Evolutionary conservation across 768 basidiomycete species (phyloP).

Genomic region (Podaxis mareebaensis): DNA sequence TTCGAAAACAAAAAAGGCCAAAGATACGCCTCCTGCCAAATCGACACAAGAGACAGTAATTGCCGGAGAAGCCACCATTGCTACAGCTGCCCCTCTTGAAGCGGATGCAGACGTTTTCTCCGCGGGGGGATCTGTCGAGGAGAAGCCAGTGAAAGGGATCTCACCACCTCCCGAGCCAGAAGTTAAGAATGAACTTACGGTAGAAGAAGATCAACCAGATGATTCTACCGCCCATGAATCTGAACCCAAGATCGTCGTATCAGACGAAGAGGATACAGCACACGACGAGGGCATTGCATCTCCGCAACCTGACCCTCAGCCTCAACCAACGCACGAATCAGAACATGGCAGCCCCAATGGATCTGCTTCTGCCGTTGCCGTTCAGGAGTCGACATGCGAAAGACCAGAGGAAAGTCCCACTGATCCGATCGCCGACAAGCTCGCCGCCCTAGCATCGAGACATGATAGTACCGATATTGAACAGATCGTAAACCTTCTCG

Average conservation of each 20-base stretch:
- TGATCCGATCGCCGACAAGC: conserved; percentile 7
- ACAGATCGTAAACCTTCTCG: conserved; percentile 67
- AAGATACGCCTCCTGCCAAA: background rate
- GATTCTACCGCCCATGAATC: conserved; percentile 1
- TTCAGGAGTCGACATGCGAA: conserved; percentile 5
- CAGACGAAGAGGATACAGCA: background rate
- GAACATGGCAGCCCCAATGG: conserved; percentile 8
- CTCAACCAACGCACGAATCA: conserved; percentile 10
- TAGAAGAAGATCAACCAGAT: background rate
- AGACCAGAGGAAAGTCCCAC: conserved; percentile 12
- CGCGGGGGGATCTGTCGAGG: conserved; percentile 2
- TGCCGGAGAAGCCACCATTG: conserved; percentile 21
- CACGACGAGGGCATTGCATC: background rate
- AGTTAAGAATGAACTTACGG: background rate
- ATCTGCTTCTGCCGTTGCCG: background rate
- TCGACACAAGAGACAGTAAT: background rate
- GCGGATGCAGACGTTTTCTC: conserved; percentile 20
- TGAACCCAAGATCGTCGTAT: conserved; percentile 2
- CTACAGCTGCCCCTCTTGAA: conserved; percentile 18
- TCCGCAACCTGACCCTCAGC: conserved; percentile 9
- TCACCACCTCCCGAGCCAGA: conserved; percentile 2
- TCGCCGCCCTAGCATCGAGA: conserved; percentile 5
- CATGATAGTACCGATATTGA: conserved; percentile 48
- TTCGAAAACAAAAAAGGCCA: conserved; percentile 12
- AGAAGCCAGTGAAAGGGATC: background rate